A percentile compares a stretch with the other conserved stretches of the same genome.
Conservation (phyloP, 371 early-diverging fungal species). For the Batrachochytrium dendrobatidis region DNA sequence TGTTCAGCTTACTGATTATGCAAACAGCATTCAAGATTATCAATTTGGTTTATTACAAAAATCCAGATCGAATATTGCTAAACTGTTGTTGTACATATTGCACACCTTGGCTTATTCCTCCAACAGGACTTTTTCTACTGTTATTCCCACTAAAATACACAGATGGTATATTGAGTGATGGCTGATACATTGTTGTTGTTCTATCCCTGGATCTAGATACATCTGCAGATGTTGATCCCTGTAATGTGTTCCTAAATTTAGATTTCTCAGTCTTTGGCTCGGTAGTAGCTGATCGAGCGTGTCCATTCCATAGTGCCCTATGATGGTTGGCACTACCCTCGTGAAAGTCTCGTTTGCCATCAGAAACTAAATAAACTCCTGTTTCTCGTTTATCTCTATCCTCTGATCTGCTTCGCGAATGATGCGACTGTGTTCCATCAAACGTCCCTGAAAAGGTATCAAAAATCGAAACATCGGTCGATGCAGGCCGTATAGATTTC, state of each 20-base stretch:
- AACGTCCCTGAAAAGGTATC: too few species aligned
- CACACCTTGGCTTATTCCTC: background rate
- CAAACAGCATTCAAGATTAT: background rate
- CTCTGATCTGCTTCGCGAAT: background rate
- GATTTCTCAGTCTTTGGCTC: too few species aligned
- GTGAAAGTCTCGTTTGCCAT: too few species aligned
- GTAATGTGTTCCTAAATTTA: too few species aligned
- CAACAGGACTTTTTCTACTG: background rate
- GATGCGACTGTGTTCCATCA: background rate
- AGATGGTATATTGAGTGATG: too few species aligned
- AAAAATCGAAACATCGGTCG: slow-evolving; percentile 3
- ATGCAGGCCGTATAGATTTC: background rate
- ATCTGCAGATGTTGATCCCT: background rate
- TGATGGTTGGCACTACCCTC: too few species aligned
- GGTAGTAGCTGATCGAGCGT: too few species aligned
- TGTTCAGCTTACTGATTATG: background rate
- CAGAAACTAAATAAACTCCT: too few species aligned
- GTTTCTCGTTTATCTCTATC: too few species aligned
- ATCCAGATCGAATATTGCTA: slow-evolving; percentile 1
- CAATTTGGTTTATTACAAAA: background rate
- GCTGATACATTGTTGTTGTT: too few species aligned
- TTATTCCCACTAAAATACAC: too few species aligned
- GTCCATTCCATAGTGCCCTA: too few species aligned
- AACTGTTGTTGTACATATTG: slow-evolving; percentile 3
- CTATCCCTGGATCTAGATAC: background rate